A percentile compares a stretch with the other conserved stretches of the same genome.
Conservation (phyloP, 805 yeast species). For the Saturnispora quitensis region DNA sequence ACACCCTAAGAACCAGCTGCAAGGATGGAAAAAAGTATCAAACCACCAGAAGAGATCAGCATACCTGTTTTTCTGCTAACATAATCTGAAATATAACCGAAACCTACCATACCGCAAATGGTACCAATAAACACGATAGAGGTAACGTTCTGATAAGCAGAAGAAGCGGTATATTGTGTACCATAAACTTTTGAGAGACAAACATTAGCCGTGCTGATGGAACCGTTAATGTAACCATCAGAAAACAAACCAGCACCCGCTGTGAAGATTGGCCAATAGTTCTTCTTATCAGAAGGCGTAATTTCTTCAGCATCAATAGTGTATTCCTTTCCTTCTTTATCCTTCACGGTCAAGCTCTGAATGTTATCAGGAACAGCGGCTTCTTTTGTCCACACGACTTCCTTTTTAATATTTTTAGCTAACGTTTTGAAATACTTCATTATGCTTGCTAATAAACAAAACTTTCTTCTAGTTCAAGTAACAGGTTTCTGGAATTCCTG, state of each 20-base stretch:
- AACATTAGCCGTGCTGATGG: constrained; percentile 40
- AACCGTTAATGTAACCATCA: constrained; percentile 87
- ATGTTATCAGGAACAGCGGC: constrained; percentile 11
- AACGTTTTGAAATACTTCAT: not conserved
- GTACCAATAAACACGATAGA: constrained; percentile 90
- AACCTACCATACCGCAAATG: constrained; percentile 72
- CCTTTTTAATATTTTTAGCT: constrained; percentile 15
- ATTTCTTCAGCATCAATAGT: constrained; percentile 20
- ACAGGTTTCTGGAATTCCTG: no score
- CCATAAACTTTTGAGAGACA: constrained; percentile 43
- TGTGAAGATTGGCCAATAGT: constrained; percentile 58
- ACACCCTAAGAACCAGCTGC: constrained; percentile 87
- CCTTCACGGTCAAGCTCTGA: constrained; percentile 13
- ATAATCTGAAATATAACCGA: constrained; percentile 76
- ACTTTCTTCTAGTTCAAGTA: no score
- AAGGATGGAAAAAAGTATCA: constrained; percentile 69
- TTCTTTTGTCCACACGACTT: constrained; percentile 22
- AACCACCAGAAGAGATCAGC: constrained; percentile 65
- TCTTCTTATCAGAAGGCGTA: constrained; percentile 16
- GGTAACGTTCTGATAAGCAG: constrained; percentile 70
- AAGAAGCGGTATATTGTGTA: constrained; percentile 46
- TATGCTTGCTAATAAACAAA: no score
- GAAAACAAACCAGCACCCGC: constrained; percentile 92
- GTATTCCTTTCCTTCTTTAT: constrained; percentile 17
- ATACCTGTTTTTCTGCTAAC: constrained; percentile 76